Evolutionary conservation across 2,329 filamentous ascomycete species (phyloP).

Genomic region (Xylaria sp.): DNA sequence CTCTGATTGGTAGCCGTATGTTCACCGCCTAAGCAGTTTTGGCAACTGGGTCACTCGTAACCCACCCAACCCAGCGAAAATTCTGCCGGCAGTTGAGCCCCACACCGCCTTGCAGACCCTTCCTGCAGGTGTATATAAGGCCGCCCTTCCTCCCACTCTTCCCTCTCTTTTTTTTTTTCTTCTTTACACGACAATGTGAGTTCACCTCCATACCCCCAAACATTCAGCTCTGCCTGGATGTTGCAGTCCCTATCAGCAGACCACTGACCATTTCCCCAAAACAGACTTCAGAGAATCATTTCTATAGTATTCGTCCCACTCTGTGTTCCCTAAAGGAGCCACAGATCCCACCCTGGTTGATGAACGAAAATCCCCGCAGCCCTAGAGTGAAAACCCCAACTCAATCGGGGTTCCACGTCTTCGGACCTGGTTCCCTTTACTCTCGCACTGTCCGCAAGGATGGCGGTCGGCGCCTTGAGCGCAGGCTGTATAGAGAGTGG

Average conservation of each 20-base stretch:
- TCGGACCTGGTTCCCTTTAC: conserved; percentile 55
- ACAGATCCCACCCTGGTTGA: conserved; percentile 96
- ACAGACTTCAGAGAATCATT: conserved; percentile 79
- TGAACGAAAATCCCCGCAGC: conserved; percentile 87
- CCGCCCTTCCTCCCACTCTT: conserved; percentile 38
- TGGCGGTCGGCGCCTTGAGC: conserved; percentile 57
- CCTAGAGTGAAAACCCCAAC: conserved; percentile 83
- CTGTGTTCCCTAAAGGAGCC: conserved; percentile 93
- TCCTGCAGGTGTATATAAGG: conserved; percentile 54
- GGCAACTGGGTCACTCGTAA: conserved; percentile 4
- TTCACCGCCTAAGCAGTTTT: background rate
- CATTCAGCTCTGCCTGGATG: conserved; percentile 36
- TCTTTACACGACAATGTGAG: conserved; percentile 72
- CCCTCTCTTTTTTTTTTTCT: conserved; percentile 57
- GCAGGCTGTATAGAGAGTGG: conserved; percentile 80
- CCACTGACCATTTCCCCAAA: conserved; percentile 31
- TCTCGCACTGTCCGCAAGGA: conserved; percentile 71
- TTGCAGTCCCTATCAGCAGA: conserved; percentile 9
- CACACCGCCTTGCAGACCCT: conserved; percentile 34
- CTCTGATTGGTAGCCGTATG: conserved; percentile 5
- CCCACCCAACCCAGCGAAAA: conserved; percentile 29
- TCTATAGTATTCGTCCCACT: conserved; percentile 96
- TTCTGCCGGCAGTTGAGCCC: conserved; percentile 36
- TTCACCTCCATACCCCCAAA: conserved; percentile 51
- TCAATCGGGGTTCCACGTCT: conserved; percentile 48